phyloP scores from a whole-genome alignment of 1,139 yeast genomes.

The Candida sp. region DNA sequence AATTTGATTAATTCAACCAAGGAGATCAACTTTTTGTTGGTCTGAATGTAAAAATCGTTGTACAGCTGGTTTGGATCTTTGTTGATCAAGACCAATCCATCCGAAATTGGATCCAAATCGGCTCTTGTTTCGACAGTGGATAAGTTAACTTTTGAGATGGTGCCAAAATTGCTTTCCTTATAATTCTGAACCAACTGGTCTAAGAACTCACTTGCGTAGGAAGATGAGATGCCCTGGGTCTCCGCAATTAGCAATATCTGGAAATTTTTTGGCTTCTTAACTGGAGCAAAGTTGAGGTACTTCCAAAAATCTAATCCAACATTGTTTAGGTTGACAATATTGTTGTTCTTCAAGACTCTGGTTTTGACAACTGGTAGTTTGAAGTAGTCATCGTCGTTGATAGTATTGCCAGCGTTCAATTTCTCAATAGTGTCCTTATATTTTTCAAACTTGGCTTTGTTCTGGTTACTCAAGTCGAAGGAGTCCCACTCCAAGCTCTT shows the following conservation, averaged over 20 bases:
- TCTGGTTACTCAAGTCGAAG: conserved; percentile 20
- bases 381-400: conserved; percentile 24
- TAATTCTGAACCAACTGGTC: conserved; percentile 46
- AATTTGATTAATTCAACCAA: conserved; percentile 40
- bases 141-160: conserved; percentile 35
- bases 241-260: conserved; percentile 55
- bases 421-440: conserved; percentile 23
- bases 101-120: conserved; percentile 35
- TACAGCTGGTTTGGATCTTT: conserved; percentile 24
- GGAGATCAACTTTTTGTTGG: conserved; percentile 30
- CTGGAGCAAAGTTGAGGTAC: conserved; percentile 58
- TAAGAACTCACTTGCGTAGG: conserved; percentile 38
- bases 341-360: conserved; percentile 32
- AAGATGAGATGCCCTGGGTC: conserved; percentile 18
- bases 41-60: conserved; percentile 33
- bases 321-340: conserved; percentile 39
- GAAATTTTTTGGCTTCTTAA: conserved; percentile 51
- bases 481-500: conserved; percentile 43
- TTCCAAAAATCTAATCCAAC: conserved; percentile 56
- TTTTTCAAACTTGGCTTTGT: conserved; percentile 23
- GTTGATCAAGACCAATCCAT: conserved; percentile 37
- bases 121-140: conserved; percentile 33
- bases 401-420: conserved; percentile 7
- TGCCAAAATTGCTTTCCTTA: conserved; percentile 53
- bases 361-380: conserved; percentile 29